Evolutionary conservation across 2,329 filamentous ascomycete species (phyloP), one percentile per base, ranked within the genome.

Genomic region (Herpotrichia juniperi): DNA sequence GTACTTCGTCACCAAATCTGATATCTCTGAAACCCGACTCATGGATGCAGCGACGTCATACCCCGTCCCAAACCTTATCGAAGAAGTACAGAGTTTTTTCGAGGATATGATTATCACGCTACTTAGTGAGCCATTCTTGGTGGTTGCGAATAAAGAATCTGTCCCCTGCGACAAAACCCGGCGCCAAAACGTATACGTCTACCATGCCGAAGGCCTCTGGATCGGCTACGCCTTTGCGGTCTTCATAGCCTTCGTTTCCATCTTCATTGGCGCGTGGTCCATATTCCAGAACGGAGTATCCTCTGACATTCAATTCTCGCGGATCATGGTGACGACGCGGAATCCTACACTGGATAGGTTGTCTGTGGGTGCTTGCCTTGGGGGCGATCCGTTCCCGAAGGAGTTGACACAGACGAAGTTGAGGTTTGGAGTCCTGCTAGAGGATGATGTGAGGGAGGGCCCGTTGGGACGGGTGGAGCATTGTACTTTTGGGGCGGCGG

Each of bases 341-440:
- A 75, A 74, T 42, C 68, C 72, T 3, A 75, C 71, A n/a, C 58
- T 75, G 0, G 72, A 74, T 49, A 58, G 66, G 14, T 45, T 75
- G 22, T 68, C 63, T 73, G 64, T 78, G 37, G 67, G 73, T 4
- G 66, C 73, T 3, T 76, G 74, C 57, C 57, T 77, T 1, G 74
- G 74, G 2, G 71, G 72, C 6, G 73, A 76, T 47, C 74, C 74
- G 0, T 75, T 76, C 31, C 73, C 74, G 1, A 68, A 67, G 50
- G 74, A 74, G 35, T 51, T 76, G 10, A 66, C 61, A 17, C 50
- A 66, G 51, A 74, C 70, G 14, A 73, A 74, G 46, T 48, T 76
- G 30, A 58, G 70, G 24, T 76, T 76, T 48, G 74, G 74, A 0
- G 73, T 76, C 2, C 53, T 77, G 40, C 49, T 73, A 1, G 69